Evolutionary conservation across 164 flowering plant species (phyloP).

Genomic region (Macadamia tetraphylla): DNA sequence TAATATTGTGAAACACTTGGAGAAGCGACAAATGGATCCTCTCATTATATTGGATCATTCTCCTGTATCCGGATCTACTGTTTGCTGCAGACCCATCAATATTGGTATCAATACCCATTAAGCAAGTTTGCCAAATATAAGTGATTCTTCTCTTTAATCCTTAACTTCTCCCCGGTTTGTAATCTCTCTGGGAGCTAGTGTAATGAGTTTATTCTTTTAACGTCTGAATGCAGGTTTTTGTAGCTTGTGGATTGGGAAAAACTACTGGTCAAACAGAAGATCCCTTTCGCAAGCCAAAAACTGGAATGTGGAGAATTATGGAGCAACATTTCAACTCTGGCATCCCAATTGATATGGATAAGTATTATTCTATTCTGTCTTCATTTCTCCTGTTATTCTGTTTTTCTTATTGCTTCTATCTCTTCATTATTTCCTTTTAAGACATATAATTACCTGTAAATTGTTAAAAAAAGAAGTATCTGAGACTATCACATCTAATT

Average conservation of each 20-base stretch:
- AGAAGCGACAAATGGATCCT: too few relatives aligned
- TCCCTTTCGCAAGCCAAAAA: slow-evolving; percentile 74
- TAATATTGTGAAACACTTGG: too few relatives aligned
- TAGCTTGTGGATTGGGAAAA: slow-evolving; percentile 73
- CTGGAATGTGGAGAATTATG: slow-evolving; percentile 95
- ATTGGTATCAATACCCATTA: too few relatives aligned
- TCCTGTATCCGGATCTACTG: too few relatives aligned
- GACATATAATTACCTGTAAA: background rate
- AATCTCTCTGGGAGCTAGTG: background rate
- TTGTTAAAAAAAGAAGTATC: background rate
- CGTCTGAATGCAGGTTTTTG: slow-evolving; percentile 61
- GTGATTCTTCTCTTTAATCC: too few relatives aligned
- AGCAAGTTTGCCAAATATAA: too few relatives aligned
- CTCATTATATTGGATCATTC: too few relatives aligned
- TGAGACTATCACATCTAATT: background rate
- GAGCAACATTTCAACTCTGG: slow-evolving; percentile 84
- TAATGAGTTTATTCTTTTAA: background rate
- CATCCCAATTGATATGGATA: slow-evolving; percentile 68
- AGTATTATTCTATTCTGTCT: slow-evolving; percentile 33
- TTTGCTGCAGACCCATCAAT: too few relatives aligned
- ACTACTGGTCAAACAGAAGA: slow-evolving; percentile 44
- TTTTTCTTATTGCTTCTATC: background rate
- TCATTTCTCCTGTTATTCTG: slow-evolving; percentile 1
- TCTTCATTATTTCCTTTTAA: background rate
- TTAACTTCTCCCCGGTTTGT: too few relatives aligned